Percentiles rank a stretch among this genome's conserved stretches.
Evolutionary conservation across 352 stramenopile species (phyloP).

Genomic region (Phytophthora nicotianae): DNA sequence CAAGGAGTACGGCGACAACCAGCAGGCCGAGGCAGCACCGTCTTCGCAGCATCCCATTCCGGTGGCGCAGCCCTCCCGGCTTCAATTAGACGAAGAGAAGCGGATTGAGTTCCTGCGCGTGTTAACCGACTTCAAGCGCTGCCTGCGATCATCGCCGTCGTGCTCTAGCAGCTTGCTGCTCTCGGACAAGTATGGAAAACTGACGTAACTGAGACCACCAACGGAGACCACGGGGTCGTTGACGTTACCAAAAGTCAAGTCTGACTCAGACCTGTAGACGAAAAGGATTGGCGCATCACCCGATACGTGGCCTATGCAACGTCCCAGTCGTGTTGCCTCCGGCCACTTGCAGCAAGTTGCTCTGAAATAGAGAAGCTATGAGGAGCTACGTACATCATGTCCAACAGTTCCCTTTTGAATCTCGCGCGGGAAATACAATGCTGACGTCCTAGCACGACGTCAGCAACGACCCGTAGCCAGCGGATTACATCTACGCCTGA

Average conservation of each 20-base stretch:
- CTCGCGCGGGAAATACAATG: constrained; percentile 6
- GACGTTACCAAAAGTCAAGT: neutral
- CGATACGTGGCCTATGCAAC: constrained; percentile 13
- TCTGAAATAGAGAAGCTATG: too few relatives aligned
- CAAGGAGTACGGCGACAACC: constrained; percentile 4
- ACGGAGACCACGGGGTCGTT: neutral
- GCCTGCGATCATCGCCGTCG: constrained; percentile 28
- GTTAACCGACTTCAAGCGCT: constrained; percentile 54
- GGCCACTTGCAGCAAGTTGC: constrained; percentile 2
- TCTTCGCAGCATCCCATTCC: neutral
- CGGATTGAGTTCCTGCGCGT: constrained; percentile 51
- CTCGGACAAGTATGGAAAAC: neutral
- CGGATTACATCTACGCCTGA: constrained; percentile 3
- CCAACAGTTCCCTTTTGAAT: constrained; percentile 23
- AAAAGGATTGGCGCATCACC: constrained; percentile 27
- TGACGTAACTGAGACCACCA: neutral
- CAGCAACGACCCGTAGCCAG: too few relatives aligned
- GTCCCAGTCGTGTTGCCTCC: constrained; percentile 6
- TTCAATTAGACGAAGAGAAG: constrained; percentile 25
- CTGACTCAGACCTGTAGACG: constrained; percentile 36
- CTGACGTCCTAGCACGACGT: too few relatives aligned
- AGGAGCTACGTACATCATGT: constrained; percentile 14
- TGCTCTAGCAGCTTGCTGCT: neutral
- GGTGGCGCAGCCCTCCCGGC: neutral
- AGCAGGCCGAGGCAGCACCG: constrained; percentile 1